These are phyloP conservation scores for Xylaria acuta DNA, from an alignment of 495 filamentous ascomycete species.

Conservation along the genomic window DNA sequence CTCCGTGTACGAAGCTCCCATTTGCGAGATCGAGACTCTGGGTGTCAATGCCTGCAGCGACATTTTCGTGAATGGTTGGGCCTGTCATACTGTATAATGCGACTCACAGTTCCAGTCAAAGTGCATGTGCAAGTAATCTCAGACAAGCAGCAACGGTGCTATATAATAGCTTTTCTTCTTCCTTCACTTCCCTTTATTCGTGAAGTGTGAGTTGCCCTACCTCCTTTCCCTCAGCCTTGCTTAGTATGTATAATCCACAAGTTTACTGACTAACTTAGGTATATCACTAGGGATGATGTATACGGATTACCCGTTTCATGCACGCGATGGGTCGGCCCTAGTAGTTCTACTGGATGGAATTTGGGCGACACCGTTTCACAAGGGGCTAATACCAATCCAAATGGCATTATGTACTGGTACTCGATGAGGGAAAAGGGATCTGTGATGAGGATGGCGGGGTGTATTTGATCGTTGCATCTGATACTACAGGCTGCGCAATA, in stretches of 20 bases:
- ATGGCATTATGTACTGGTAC: not conserved
- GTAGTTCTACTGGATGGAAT: not conserved
- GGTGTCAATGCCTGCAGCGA: not conserved
- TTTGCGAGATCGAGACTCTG: not conserved
- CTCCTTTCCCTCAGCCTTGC: not conserved
- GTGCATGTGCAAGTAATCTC: not conserved
- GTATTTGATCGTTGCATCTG: not conserved
- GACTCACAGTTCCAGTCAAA: not conserved
- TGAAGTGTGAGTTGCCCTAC: not conserved
- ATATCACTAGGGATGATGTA: not conserved
- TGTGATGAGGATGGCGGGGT: not conserved
- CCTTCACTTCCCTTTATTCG: not conserved
- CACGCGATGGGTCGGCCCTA: not conserved
- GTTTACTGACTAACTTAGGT: not conserved
- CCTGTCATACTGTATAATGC: not conserved
- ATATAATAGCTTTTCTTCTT: not conserved
- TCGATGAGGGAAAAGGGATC: not conserved
- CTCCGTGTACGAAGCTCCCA: not conserved
- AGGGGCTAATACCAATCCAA: not conserved
- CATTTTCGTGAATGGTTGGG: not conserved
- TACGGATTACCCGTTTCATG: not conserved
- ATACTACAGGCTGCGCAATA: not conserved
- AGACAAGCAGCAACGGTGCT: not conserved
- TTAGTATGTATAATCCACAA: not conserved
- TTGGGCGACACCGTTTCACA: not conserved